phyloP scores from a whole-genome alignment of 176 grass and related monocot species.

The Phyllostachys edulis region DNA sequence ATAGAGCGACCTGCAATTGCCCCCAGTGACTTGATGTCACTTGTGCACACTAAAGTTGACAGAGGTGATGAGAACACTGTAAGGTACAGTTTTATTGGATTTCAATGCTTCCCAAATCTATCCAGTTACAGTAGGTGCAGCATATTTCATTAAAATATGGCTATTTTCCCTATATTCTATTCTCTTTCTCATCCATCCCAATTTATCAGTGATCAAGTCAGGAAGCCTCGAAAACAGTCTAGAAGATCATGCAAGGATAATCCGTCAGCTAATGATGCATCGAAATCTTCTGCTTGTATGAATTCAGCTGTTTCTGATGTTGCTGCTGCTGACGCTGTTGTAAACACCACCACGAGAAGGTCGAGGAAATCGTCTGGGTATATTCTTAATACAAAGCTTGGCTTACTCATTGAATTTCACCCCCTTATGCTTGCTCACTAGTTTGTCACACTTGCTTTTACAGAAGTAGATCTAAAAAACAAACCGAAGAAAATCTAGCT shows the following conservation, averaged over 20 bases:
- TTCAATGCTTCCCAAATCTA: constrained; percentile 4
- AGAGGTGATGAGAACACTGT: constrained; percentile 31
- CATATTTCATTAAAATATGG: not conserved
- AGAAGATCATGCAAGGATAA: constrained; percentile 16
- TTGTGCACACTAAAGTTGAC: constrained; percentile 42
- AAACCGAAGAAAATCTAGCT: constrained; percentile 3
- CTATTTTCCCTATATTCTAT: not conserved
- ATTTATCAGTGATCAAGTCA: constrained; percentile 32
- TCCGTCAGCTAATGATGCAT: not conserved
- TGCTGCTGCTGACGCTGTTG: not conserved
- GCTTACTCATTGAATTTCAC: constrained; percentile 11
- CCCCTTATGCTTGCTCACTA: constrained; percentile 25
- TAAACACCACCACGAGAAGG: not conserved
- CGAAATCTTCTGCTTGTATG: not conserved
- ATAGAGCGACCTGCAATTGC: constrained; percentile 73
- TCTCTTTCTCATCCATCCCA: not conserved
- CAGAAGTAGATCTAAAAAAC: constrained; percentile 15
- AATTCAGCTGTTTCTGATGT: not conserved
- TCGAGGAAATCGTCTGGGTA: constrained; percentile 24
- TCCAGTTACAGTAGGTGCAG: not conserved
- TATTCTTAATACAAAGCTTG: constrained; percentile 12
- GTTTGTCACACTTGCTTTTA: constrained; percentile 18
- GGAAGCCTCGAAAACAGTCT: constrained; percentile 10
- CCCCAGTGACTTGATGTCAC: constrained; percentile 58
- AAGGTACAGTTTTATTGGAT: constrained; percentile 39